Conservation (phyloP, 805 yeast species). For the Komagataella mondaviorum region DNA sequence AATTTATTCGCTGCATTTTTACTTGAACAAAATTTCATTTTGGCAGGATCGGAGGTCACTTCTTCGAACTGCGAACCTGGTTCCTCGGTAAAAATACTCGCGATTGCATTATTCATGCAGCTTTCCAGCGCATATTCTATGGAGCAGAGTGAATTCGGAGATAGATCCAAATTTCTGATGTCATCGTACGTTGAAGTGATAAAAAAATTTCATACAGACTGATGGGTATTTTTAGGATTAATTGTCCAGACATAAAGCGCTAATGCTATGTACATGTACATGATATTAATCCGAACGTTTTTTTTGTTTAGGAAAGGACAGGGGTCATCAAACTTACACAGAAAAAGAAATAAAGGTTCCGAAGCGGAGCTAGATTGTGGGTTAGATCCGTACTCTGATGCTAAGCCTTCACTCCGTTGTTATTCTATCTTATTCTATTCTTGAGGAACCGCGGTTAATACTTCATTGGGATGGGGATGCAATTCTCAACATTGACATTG, state of each 20-base stretch:
- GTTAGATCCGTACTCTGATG: not conserved
- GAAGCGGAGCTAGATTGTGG: not conserved
- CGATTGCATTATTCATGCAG: not conserved
- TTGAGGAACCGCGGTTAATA: not conserved
- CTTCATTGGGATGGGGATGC: not conserved
- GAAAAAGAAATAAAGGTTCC: not conserved
- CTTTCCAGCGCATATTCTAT: too few species aligned
- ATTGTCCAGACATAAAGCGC: not conserved
- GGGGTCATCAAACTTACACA: not conserved
- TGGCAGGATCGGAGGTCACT: too few species aligned
- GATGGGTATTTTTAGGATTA: not conserved
- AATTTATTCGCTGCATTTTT: not conserved
- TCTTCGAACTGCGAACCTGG: too few species aligned
- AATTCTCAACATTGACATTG: constrained; percentile 1
- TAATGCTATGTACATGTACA: not conserved
- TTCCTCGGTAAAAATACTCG: not conserved
- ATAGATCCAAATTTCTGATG: not conserved
- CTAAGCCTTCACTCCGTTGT: not conserved
- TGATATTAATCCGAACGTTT: not conserved
- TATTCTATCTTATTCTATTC: not conserved
- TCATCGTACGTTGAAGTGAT: not conserved
- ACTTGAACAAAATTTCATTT: not conserved
- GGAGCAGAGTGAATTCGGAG: too few species aligned
- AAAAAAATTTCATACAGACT: not conserved
- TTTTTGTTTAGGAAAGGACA: not conserved